Evolutionary conservation across 805 yeast genomes (phyloP).

Genomic region (Candida germanica): DNA sequence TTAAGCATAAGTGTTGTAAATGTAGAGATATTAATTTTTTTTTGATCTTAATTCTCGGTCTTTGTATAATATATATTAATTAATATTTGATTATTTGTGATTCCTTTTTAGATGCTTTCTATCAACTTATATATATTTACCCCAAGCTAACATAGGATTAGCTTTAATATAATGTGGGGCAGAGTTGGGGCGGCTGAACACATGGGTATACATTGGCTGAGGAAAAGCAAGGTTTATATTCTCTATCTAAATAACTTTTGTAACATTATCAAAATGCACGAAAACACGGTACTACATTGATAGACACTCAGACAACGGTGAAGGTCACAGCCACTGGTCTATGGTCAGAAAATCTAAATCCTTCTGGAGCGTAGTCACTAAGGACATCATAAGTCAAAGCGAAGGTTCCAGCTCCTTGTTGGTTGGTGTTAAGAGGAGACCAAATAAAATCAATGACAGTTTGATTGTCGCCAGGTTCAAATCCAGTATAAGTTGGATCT

Average conservation of each 20-base stretch:
- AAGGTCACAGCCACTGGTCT: constrained; percentile 34
- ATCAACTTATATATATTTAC: no score
- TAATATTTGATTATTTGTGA: no score
- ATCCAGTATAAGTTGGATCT: constrained; percentile 41
- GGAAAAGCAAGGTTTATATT: no score
- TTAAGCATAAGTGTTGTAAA: no score
- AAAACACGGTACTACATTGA: no score
- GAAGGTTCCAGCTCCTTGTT: constrained; percentile 11
- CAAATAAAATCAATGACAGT: constrained; percentile 40
- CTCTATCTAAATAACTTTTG: no score
- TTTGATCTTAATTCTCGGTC: not conserved
- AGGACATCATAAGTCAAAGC: constrained; percentile 28
- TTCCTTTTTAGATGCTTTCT: no score
- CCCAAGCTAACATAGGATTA: no score
- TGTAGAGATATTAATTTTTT: not conserved
- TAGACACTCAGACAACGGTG: not conserved
- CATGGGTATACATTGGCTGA: no score
- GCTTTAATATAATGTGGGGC: no score
- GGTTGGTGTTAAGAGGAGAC: constrained; percentile 25
- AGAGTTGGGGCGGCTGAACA: no score
- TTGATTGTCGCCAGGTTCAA: constrained; percentile 21
- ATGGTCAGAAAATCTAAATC: constrained; percentile 43
- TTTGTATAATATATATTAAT: constrained; percentile 4
- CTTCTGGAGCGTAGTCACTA: constrained; percentile 31
- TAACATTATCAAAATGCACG: no score